Evolutionary conservation across 768 basidiomycete species (phyloP).

Genomic region (Phlebiopsis gigantea): DNA sequence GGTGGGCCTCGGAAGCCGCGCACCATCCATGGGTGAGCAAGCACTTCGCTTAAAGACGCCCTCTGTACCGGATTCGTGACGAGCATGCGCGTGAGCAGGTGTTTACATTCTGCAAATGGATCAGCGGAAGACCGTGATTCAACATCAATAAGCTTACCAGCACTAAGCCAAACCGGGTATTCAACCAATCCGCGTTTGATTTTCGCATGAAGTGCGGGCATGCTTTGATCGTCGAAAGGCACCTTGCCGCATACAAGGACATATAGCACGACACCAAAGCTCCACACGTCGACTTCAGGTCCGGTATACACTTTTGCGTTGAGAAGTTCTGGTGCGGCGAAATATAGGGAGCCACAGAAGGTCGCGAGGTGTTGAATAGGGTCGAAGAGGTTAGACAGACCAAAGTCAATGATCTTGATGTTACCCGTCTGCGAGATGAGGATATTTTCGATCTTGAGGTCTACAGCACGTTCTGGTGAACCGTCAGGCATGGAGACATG

Average conservation of each 20-base stretch:
- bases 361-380: slow-evolving; percentile 80
- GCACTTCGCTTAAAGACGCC: slow-evolving; percentile 79
- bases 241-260: slow-evolving; percentile 98
- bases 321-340: slow-evolving; percentile 95
- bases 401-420: slow-evolving; percentile 99
- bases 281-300: slow-evolving; percentile 98
- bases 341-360: slow-evolving; percentile 97
- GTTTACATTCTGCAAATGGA: slow-evolving; percentile 75
- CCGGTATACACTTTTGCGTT: slow-evolving; percentile 97
- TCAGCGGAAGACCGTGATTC: background rate
- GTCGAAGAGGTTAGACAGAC: slow-evolving; percentile 92
- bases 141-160: slow-evolving; percentile 48
- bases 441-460: slow-evolving; percentile 99
- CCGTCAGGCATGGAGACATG: slow-evolving; percentile 9
- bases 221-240: slow-evolving; percentile 98
- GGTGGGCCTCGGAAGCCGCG: slow-evolving; percentile 82
- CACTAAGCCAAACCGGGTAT: slow-evolving; percentile 94
- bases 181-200: slow-evolving; percentile 97
- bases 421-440: slow-evolving; percentile 97
- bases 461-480: slow-evolving; percentile 27
- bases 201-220: slow-evolving; percentile 98
- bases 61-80: slow-evolving; percentile 88
- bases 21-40: slow-evolving; percentile 88
- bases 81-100: slow-evolving; percentile 89
- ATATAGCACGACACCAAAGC: slow-evolving; percentile 96